phyloP scores from a whole-genome alignment of 805 yeast species.

The Hanseniaspora singularis region DNA sequence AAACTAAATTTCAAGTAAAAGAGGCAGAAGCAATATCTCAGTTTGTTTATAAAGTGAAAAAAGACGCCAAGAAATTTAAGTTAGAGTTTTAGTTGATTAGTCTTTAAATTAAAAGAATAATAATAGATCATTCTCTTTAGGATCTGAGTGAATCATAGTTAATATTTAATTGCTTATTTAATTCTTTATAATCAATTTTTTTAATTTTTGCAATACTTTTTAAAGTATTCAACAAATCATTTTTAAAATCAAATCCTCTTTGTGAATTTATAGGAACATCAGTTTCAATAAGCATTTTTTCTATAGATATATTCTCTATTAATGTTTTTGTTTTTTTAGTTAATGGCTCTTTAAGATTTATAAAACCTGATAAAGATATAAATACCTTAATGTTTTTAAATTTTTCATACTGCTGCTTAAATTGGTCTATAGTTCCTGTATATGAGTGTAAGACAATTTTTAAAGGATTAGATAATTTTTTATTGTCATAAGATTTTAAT shows the following conservation, averaged over 20 bases:
- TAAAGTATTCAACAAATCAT: constrained; percentile 1
- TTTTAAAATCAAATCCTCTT: constrained; percentile 11
- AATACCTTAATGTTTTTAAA: constrained; percentile 24
- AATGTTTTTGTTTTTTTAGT: constrained; percentile 26
- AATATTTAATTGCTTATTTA: constrained; percentile 2
- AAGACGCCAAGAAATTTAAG: constrained; percentile 42
- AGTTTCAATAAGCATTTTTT: constrained; percentile 40
- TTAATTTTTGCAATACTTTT: not conserved
- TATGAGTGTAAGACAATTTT: constrained; percentile 70
- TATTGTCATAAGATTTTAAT: constrained; percentile 16
- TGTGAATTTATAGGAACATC: constrained; percentile 28
- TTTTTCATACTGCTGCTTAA: constrained; percentile 29
- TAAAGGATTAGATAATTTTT: constrained; percentile 18
- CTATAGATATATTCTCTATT: constrained; percentile 28
- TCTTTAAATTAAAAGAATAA: not conserved
- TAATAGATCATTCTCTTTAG: not conserved
- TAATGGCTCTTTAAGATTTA: constrained; percentile 18
- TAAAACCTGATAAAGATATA: constrained; percentile 25
- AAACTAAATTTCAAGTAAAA: constrained; percentile 39
- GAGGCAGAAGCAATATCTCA: constrained; percentile 83
- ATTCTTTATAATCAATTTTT: not conserved
- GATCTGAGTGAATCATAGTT: not conserved
- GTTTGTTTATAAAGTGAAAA: constrained; percentile 73
- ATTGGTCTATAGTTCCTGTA: constrained; percentile 69
- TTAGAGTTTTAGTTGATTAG: constrained; percentile 25